Evolutionary conservation across 495 filamentous ascomycete genomes (phyloP), one percentile per base, ranked within the genome.

Genomic region (Margaritispora aquatica): DNA sequence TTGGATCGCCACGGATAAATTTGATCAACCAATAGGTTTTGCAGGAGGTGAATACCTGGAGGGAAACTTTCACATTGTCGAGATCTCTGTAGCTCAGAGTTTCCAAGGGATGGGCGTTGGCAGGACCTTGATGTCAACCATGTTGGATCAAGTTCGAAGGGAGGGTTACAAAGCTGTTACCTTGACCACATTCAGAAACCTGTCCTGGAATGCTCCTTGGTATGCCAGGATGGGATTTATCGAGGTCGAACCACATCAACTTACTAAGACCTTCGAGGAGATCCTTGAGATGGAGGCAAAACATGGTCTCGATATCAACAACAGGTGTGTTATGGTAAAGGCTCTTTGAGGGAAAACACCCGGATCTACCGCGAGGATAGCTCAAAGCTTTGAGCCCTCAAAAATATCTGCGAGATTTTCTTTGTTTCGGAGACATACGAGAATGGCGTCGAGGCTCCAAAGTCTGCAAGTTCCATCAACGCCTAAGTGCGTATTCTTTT

Each of bases 121-220:
- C 50, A 56, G 34, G 48, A 52, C 60, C 1, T 49, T 68, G 49
- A 68, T 68, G 57, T 49, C 51, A 21, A 46, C 54, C 10, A 57
- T 65, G 59, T 17, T 56, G n/a, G 59, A 62, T 2, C 52, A 65
- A 22, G 36, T 59, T 26, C 50, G 26, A 31, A 7, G 57, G 26
- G 63, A 65, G 44, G 54, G 57, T 20, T 65, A 61, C 31, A 55
- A 57, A 50, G 26, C 48, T n/a, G 41, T 65, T 10, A 63, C 56
- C 17, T 55, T 68, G 20, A 65, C 66, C 15, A 68, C 66, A 20
- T 68, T 51, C 34, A 50, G 48, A 34, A 44, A 55, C 50, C 26
- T 68, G 11, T 50, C 63, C 10, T 68, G 63, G 63, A 68, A 68
- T 29, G 61, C 59, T 21, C 66, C 66, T 13, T 67, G 61, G 62